These are phyloP conservation scores for Bipolaris gigantea DNA, from an alignment of 2,329 filamentous ascomycete genomes.

Conservation along the genomic window DNA sequence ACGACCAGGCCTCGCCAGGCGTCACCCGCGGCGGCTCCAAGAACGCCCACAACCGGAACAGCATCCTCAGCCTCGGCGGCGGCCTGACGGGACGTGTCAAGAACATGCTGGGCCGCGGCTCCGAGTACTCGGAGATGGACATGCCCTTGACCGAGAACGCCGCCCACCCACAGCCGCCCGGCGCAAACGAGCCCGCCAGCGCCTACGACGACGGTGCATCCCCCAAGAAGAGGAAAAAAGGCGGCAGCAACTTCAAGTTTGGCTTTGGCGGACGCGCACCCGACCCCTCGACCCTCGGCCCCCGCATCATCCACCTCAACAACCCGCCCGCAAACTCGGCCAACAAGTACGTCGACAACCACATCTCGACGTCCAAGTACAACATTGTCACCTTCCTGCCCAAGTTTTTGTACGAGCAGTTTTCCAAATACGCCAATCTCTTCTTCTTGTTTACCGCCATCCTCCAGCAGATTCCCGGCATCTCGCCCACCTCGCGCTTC, in stretches of 20 bases:
- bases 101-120: conserved; percentile 84
- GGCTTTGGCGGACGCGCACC: conserved; percentile 82
- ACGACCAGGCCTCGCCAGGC: conserved; percentile 57
- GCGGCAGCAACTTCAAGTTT: conserved; percentile 77
- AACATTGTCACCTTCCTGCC: conserved; percentile 90
- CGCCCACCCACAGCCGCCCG: conserved; percentile 49
- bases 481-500: conserved; percentile 92
- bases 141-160: conserved; percentile 83
- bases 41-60: conserved; percentile 75
- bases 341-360: conserved; percentile 94
- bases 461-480: conserved; percentile 90
- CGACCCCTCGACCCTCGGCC: conserved; percentile 88
- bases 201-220: conserved; percentile 40
- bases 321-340: conserved; percentile 87
- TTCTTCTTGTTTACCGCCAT: conserved; percentile 98
- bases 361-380: conserved; percentile 97
- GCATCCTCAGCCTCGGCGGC: conserved; percentile 82
- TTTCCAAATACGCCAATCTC: conserved; percentile 98
- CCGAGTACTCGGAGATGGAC: conserved; percentile 96
- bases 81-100: conserved; percentile 86
- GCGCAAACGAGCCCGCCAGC: conserved; percentile 48
- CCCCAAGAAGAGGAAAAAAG: conserved; percentile 47
- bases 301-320: conserved; percentile 92
- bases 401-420: conserved; percentile 97
- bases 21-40: conserved; percentile 55